phyloP scores from a whole-genome alignment of 2,329 filamentous ascomycete species.

The Ascochyta clinopodiicola region DNA sequence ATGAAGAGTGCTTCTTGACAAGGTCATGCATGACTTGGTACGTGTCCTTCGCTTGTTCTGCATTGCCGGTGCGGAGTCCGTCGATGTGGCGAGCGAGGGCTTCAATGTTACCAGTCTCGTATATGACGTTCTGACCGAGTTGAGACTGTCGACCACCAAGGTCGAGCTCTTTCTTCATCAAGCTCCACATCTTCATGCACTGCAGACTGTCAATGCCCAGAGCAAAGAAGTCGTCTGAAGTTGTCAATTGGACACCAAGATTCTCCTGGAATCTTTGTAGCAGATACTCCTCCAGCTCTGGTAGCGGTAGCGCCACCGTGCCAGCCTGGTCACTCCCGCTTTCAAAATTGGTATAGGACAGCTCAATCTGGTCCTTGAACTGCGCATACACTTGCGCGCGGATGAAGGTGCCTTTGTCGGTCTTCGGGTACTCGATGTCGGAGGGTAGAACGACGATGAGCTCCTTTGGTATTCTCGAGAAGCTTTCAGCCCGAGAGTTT shows the following conservation, averaged over 20 bases:
- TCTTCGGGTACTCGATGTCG: constrained; percentile 57
- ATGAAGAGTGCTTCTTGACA: constrained; percentile 54
- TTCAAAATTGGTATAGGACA: constrained; percentile 48
- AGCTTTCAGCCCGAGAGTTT: constrained; percentile 59
- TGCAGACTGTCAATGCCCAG: constrained; percentile 66
- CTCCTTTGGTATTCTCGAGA: constrained; percentile 60
- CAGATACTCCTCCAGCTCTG: constrained; percentile 43
- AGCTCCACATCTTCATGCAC: constrained; percentile 62
- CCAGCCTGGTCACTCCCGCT: constrained; percentile 26
- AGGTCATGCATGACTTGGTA: constrained; percentile 55
- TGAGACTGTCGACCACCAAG: constrained; percentile 50
- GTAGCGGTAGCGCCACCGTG: constrained; percentile 33
- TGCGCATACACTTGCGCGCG: constrained; percentile 58
- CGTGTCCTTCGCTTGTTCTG: constrained; percentile 43
- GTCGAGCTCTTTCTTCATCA: constrained; percentile 60
- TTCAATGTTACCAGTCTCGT: constrained; percentile 61
- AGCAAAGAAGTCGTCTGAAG: constrained; percentile 63
- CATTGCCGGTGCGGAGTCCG: constrained; percentile 50
- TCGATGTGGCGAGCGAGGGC: constrained; percentile 56
- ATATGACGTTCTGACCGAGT: constrained; percentile 64
- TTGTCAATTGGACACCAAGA: constrained; percentile 27
- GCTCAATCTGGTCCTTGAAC: constrained; percentile 58
- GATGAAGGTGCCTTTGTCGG: constrained; percentile 65
- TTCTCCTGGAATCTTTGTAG: constrained; percentile 26
- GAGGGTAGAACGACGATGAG: constrained; percentile 59